Conservation (phyloP, 352 stramenopile species). For the Phytophthora citricola region DNA sequence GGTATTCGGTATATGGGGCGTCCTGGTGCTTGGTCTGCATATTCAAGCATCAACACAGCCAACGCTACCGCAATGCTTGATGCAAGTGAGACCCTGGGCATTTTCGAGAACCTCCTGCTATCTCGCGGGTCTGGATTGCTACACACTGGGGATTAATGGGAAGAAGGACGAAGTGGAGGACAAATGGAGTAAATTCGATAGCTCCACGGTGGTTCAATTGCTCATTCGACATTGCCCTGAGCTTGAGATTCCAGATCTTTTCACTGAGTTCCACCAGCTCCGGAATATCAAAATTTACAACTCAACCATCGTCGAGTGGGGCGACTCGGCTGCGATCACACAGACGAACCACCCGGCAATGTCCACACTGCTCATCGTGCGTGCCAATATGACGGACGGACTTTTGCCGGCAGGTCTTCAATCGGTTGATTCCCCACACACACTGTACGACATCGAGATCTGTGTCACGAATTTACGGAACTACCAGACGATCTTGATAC, state of each 20-base stretch:
- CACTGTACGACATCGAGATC: slow-evolving; percentile 48
- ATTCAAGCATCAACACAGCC: slow-evolving; percentile 21
- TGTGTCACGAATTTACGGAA: slow-evolving; percentile 42
- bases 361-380: slow-evolving; percentile 38
- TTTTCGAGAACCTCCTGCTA: slow-evolving; percentile 39
- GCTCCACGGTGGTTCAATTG: slow-evolving; percentile 33
- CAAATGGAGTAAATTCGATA: slow-evolving; percentile 37
- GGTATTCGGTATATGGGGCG: slow-evolving; percentile 19
- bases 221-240: slow-evolving; percentile 43
- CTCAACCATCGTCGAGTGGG: slow-evolving; percentile 40
- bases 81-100: slow-evolving; percentile 45
- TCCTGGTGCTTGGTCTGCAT: slow-evolving; percentile 27
- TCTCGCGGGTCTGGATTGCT: slow-evolving; percentile 40
- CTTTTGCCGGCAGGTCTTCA: slow-evolving; percentile 41
- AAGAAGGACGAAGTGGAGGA: slow-evolving; percentile 15
- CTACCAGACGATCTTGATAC: slow-evolving; percentile 43
- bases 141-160: slow-evolving; percentile 20
- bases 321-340: slow-evolving; percentile 25
- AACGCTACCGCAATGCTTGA: slow-evolving; percentile 27
- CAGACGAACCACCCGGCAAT: slow-evolving; percentile 31
- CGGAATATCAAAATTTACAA: slow-evolving; percentile 53
- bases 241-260: slow-evolving; percentile 33
- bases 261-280: slow-evolving; percentile 34
- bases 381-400: slow-evolving; percentile 42
- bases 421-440: slow-evolving; percentile 39